Evolutionary conservation across 2,329 filamentous ascomycete genomes (phyloP).

Genomic region (Monilinia vaccinii-corymbosi): DNA sequence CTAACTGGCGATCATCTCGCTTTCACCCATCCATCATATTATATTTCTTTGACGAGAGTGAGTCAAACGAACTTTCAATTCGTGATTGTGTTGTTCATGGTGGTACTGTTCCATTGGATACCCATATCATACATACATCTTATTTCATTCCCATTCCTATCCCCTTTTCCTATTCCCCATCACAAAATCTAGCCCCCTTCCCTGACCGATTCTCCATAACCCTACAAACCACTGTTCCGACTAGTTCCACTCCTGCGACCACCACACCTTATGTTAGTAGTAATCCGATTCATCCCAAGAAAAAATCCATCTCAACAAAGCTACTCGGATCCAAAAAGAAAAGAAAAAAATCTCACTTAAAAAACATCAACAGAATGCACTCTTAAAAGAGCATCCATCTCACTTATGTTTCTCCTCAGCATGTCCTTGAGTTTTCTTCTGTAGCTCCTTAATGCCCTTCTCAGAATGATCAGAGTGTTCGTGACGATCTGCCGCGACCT

Average conservation of each 20-base stretch:
- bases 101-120: background rate
- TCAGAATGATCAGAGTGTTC: slow-evolving; percentile 7
- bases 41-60: too few relatives aligned
- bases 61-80: too few relatives aligned
- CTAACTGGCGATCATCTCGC: too few relatives aligned
- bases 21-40: too few relatives aligned
- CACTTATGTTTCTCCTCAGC: slow-evolving; percentile 27
- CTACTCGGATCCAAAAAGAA: too few relatives aligned
- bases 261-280: too few relatives aligned
- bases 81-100: too few relatives aligned
- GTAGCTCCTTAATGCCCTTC: slow-evolving; percentile 46
- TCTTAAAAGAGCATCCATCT: slow-evolving; percentile 12
- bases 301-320: too few relatives aligned
- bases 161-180: background rate
- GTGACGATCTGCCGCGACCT: slow-evolving; percentile 23
- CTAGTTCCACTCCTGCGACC: slow-evolving; percentile 24
- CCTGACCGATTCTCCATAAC: too few relatives aligned
- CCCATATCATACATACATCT: background rate
- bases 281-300: too few relatives aligned
- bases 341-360: slow-evolving; percentile 2
- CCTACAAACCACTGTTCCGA: slow-evolving; percentile 19
- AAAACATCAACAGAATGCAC: background rate
- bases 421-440: slow-evolving; percentile 39
- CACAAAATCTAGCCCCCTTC: too few relatives aligned
- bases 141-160: background rate